Evolutionary conservation across 2,329 filamentous ascomycete species (phyloP).

Genomic region (Bipolaris gigantea): DNA sequence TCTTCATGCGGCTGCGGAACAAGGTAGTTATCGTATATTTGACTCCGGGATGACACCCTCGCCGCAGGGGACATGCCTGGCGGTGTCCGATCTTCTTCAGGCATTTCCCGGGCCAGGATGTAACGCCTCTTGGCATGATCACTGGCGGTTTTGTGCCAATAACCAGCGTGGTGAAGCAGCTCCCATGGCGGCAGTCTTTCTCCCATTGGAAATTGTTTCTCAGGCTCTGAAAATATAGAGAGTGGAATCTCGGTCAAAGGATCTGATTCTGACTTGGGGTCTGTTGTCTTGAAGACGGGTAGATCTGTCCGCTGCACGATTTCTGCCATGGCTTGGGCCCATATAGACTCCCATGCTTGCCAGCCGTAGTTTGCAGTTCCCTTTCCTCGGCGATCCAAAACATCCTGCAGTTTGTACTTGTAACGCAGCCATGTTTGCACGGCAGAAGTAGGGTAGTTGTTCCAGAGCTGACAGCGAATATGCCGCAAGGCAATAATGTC

Average conservation of each 20-base stretch:
- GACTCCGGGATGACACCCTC: slow-evolving; percentile 56
- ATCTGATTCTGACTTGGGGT: slow-evolving; percentile 24
- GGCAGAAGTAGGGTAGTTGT: slow-evolving; percentile 74
- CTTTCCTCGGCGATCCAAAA: slow-evolving; percentile 80
- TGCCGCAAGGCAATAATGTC: slow-evolving; percentile 80
- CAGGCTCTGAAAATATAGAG: slow-evolving; percentile 52
- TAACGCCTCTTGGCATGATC: slow-evolving; percentile 56
- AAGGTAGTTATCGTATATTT: slow-evolving; percentile 63
- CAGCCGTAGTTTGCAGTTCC: slow-evolving; percentile 90
- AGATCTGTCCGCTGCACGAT: slow-evolving; percentile 58
- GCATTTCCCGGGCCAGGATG: slow-evolving; percentile 57
- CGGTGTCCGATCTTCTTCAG: slow-evolving; percentile 60
- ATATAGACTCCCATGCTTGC: slow-evolving; percentile 87
- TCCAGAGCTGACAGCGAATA: slow-evolving; percentile 81
- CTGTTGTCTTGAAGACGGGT: slow-evolving; percentile 46
- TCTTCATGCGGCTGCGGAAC: slow-evolving; percentile 62
- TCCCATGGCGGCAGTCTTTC: slow-evolving; percentile 62
- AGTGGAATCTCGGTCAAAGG: slow-evolving; percentile 36
- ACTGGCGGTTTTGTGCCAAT: slow-evolving; percentile 60
- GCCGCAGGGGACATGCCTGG: slow-evolving; percentile 60
- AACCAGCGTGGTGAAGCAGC: slow-evolving; percentile 63
- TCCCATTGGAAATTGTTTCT: slow-evolving; percentile 53
- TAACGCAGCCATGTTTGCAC: slow-evolving; percentile 81
- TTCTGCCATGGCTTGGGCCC: slow-evolving; percentile 64
- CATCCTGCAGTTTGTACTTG: slow-evolving; percentile 70